A percentile compares a stretch with the other conserved stretches of the same genome.
Conservation (phyloP, 441 rosid species). For the Raphanus hybrid region DNA sequence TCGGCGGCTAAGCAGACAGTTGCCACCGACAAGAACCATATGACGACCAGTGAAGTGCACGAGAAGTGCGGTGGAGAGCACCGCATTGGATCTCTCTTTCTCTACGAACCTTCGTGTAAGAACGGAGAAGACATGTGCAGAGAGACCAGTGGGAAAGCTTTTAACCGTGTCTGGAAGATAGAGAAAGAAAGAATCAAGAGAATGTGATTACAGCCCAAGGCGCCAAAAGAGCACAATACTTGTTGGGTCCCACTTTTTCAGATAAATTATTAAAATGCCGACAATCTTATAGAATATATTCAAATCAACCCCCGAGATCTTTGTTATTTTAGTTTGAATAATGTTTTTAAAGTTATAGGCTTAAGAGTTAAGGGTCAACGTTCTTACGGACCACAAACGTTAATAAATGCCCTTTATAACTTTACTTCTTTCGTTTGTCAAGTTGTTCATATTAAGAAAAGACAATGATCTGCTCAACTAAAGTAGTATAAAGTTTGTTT, state of each 20-base stretch:
- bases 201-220: conserved; percentile 31
- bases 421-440: neutral
- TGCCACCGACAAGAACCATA: conserved; percentile 32
- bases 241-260: conserved; percentile 32
- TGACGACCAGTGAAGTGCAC: conserved; percentile 25
- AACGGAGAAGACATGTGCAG: conserved; percentile 30
- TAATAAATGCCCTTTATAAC: conserved; percentile 14
- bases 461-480: neutral
- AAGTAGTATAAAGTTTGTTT: neutral
- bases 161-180: conserved; percentile 8
- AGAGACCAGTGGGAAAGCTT: neutral
- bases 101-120: conserved; percentile 12
- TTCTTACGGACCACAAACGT: neutral
- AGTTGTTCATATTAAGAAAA: conserved; percentile 23
- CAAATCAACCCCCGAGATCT: conserved; percentile 10
- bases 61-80: conserved; percentile 20
- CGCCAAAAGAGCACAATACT: conserved; percentile 40
- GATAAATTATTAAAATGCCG: conserved; percentile 2
- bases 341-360: neutral
- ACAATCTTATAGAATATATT: neutral
- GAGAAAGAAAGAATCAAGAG: neutral
- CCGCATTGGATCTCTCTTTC: conserved; percentile 52
- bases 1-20: conserved; percentile 55
- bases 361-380: conserved; percentile 27
- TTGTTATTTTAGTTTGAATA: neutral